Evolutionary conservation across 768 basidiomycete genomes (phyloP), one percentile per base, ranked within the genome.

Genomic region (Stropharia rugosoannulata): DNA sequence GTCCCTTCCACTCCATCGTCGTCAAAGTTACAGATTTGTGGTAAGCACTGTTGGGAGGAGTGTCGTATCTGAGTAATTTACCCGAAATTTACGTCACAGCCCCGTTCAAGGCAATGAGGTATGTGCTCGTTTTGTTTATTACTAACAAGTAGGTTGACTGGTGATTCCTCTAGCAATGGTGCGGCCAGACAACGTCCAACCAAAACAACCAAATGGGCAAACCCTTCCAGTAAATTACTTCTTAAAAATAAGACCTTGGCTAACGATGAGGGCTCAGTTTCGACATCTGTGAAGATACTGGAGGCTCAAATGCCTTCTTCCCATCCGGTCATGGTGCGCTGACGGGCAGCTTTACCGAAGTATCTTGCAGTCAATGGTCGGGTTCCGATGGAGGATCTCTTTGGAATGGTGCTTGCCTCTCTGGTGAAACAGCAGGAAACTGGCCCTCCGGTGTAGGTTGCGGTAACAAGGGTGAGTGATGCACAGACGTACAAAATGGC

Each of bases 241-340:
- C 18, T 22, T 35, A 10, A 22, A 19, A 19, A 16, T 5, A 18
- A 11, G 6, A 12, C 15, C 13, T 29, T 8, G 8, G n/a, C 16
- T 18, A 25, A 16, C 15, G 18, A 8, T 44, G 42, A 12, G 15
- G 12, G 0, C 16, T 2, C 47, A 85, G 83, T 65, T 86, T 85
- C 63, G 83, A 85, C 64, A 76, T 86, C 41, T 86, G 84, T 63
- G 68, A 78, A 47, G 84, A 85, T 56, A 82, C 81, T 9, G 82
- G 83, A 44, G 81, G 79, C 9, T 55, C 78, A 12, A 56, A 37
- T 2, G 73, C 72, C 6, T 85, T 85, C 73, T 86, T 85, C 79
- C 82, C 82, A 0, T 74, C 73, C 0, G 80, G 78, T 0, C 82
- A 80, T 61, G 79, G 78, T 13, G 83, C 83, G 16, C 64, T 84